Percentiles rank a stretch among this genome's conserved stretches.
These are phyloP conservation scores for Mycosphaerelloides madeirae DNA, from an alignment of 2,329 filamentous ascomycete genomes.

Conservation along the genomic window DNA sequence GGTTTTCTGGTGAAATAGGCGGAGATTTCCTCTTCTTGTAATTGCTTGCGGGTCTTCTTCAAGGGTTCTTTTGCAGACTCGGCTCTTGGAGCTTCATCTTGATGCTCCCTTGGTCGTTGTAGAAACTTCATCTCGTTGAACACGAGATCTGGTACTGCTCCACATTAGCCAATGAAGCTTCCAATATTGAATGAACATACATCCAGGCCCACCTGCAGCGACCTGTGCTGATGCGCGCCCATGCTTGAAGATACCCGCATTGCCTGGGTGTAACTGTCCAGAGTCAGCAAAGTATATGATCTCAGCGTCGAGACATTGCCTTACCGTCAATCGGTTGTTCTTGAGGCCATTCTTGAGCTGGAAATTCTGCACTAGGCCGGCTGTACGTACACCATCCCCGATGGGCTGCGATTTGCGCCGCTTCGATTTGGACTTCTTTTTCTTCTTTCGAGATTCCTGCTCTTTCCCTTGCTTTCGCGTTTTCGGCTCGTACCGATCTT, in stretches of 20 bases:
- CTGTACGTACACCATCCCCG: constrained; percentile 34
- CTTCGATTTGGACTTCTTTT: constrained; percentile 19
- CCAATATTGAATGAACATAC: constrained; percentile 29
- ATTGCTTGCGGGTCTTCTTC: constrained; percentile 29
- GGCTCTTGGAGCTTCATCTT: constrained; percentile 20
- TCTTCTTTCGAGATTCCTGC: constrained; percentile 13
- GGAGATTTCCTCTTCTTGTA: constrained; percentile 41
- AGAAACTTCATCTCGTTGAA: constrained; percentile 51
- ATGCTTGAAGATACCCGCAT: constrained; percentile 46
- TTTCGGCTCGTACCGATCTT: constrained; percentile 43
- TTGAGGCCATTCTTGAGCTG: constrained; percentile 42
- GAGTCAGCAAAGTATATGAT: neutral
- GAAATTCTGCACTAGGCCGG: constrained; percentile 40
- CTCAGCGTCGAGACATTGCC: constrained; percentile 3
- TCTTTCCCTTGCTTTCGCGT: constrained; percentile 31
- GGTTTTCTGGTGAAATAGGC: constrained; percentile 38
- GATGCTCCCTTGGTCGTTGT: constrained; percentile 32
- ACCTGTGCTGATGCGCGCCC: constrained; percentile 45
- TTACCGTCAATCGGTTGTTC: constrained; percentile 44
- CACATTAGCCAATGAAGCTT: constrained; percentile 12
- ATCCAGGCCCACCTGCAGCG: constrained; percentile 36
- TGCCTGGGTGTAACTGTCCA: constrained; percentile 41
- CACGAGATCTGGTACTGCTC: constrained; percentile 48
- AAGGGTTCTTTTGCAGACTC: constrained; percentile 29
- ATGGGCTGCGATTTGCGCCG: constrained; percentile 35